These are phyloP conservation scores for Paratinospora sagittata DNA, from an alignment of 164 flowering plant species.

Conservation along the genomic window DNA sequence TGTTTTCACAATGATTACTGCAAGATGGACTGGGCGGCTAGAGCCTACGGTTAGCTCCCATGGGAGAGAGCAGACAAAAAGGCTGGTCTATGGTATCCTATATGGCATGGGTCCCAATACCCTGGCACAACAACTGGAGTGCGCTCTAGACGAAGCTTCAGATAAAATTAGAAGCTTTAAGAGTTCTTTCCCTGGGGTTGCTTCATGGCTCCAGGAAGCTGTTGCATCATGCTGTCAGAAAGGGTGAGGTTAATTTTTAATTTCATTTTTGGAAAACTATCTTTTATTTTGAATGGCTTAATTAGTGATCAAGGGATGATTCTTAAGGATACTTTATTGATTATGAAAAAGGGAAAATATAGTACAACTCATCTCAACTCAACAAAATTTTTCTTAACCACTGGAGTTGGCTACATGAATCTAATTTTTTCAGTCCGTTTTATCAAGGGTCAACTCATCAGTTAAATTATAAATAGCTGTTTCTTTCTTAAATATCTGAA, in stretches of 20 bases:
- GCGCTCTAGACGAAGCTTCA: slow-evolving; percentile 74
- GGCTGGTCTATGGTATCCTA: slow-evolving; percentile 90
- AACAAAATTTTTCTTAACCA: no score
- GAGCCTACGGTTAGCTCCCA: slow-evolving; percentile 45
- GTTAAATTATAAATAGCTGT: no score
- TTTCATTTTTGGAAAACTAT: neutral
- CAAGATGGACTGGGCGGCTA: slow-evolving; percentile 75
- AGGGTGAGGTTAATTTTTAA: slow-evolving; percentile 47
- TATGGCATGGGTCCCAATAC: slow-evolving; percentile 94
- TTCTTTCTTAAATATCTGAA: no score
- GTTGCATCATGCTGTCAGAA: slow-evolving; percentile 65
- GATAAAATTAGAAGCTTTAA: slow-evolving; percentile 78
- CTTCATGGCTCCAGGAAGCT: slow-evolving; percentile 82
- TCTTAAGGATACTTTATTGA: neutral
- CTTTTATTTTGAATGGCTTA: neutral
- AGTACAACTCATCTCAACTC: no score
- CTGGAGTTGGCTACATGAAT: no score
- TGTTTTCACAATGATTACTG: slow-evolving; percentile 85
- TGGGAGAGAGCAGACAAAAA: slow-evolving; percentile 85
- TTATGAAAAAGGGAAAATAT: no score
- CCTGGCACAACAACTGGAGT: slow-evolving; percentile 78
- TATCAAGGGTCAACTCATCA: no score
- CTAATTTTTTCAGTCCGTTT: no score
- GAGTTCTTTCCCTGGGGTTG: slow-evolving; percentile 80
- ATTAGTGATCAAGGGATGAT: neutral